Evolutionary conservation across 2,329 filamentous ascomycete genomes (phyloP), one percentile per base, ranked within the genome.

Genomic region (Rhytidhysteron rufulum): DNA sequence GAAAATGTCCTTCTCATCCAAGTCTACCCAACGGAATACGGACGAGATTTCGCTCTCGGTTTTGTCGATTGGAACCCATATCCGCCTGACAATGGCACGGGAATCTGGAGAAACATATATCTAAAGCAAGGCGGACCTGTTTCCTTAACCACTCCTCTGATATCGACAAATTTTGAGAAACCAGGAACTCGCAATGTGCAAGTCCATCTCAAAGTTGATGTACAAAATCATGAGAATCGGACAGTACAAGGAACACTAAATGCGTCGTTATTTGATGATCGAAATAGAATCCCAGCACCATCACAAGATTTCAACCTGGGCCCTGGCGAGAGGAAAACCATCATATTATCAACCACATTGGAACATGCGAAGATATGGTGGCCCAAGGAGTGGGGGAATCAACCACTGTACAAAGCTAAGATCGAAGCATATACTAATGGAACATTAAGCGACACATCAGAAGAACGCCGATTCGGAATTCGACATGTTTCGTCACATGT

Each of bases 11-110:
- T 84, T 2, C 63, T 76, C 1, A 70, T 82, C 15, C 66, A 68
- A 29, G 74, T 71, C 0, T 71, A 81, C 46, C 79, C 79, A 0
- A 82, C 79, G 0, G 67, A 79, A 45, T 82, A 82, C 53, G 68
- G 75, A 13, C 69, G 73, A 18, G 78, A 83, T 44, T 72, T 83
- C 38, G 78, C 74, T 0, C 60, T 80, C 8, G 77, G 77, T 0
- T 83, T 80, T 40, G 72, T 79, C 1, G 79, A 82, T 49, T 82
- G 79, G 79, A 82, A 82, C 40, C 78, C 78, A 0, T 74, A 75
- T 39, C 77, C 79, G 0, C 71, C 77, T 0, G 80, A 83, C 53
- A 82, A 82, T 34, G 79, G 79, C 2, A 81, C 78, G 0, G 80
- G 80, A 0, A 65, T 84, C 7, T 84, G 80, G 80, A 69, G 80